Base-by-base conservation (phyloP, 1,284 basidiomycete species). In the Microbotryomycetes sp. region DNA sequence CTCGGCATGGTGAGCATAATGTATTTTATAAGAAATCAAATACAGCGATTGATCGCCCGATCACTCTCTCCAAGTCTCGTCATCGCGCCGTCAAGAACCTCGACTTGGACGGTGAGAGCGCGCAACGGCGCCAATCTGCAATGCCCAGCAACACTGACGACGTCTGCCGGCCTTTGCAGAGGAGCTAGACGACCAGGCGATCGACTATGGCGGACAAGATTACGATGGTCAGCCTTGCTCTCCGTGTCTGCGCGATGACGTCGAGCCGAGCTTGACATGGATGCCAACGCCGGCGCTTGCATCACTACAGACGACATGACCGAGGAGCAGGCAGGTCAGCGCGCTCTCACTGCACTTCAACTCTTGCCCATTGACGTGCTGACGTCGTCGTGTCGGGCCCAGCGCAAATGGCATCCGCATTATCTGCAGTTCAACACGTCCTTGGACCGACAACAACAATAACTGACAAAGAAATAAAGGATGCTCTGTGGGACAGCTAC, bases 11-110 rank as follows among this genome's bases (percentile, higher is more conserved):
- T n/a, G n/a, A n/a, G n/a, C n/a, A n/a, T n/a, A n/a, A n/a, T n/a
- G n/a, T n/a, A n/a, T n/a, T n/a, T n/a, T n/a, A n/a, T n/a, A n/a
- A n/a, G n/a, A n/a, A n/a, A n/a, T n/a, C n/a, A n/a, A n/a, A n/a
- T n/a, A n/a, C n/a, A n/a, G n/a, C n/a, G n/a, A n/a, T n/a, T n/a
- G n/a, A n/a, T n/a, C n/a, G n/a, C n/a, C n/a, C n/a, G n/a, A n/a
- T n/a, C n/a, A n/a, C n/a, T n/a, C n/a, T n/a, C n/a, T n/a, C n/a
- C n/a, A n/a, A 65, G 64, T 60, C 57, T 11, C 71, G 77, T 45
- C 94, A 98, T 77, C 85, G 94, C 73, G 84, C 86, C 75, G 82
- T 97, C 66, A 82, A 90, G 66, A 93, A 96, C 75, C 79, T 98
- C 51, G 85, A 97, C 73, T 79, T 97, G 31, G 80, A 88, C 68